phyloP scores from a whole-genome alignment of 305 asterid genomes.

The Fraxinus greggii region DNA sequence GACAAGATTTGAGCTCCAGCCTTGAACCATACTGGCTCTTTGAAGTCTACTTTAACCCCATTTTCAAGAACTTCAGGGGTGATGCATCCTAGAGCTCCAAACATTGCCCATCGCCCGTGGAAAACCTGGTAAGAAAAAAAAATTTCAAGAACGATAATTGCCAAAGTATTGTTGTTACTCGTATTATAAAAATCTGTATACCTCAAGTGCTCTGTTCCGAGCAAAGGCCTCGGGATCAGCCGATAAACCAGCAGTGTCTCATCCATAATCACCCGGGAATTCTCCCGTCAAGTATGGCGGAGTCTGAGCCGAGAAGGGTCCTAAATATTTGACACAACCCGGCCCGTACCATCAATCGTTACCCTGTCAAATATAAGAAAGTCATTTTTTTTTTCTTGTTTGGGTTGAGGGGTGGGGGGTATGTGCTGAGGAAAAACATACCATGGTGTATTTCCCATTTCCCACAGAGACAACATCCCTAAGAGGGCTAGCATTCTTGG shows the following conservation, averaged over 20 bases:
- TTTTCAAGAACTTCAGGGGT: constrained; percentile 62
- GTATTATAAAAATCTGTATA: not conserved
- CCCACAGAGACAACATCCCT: constrained; percentile 63
- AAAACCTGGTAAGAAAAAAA: constrained; percentile 40
- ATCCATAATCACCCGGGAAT: constrained; percentile 52
- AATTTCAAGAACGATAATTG: not conserved
- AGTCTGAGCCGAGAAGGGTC: constrained; percentile 85
- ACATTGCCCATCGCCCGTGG: constrained; percentile 86
- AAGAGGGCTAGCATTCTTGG: constrained; percentile 60
- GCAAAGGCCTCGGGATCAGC: constrained; percentile 90
- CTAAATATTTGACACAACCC: constrained; percentile 76
- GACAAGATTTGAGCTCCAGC: constrained; percentile 76
- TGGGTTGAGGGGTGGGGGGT: not conserved
- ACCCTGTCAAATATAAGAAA: constrained; percentile 30
- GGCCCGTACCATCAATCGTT: constrained; percentile 76
- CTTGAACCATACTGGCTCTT: constrained; percentile 84
- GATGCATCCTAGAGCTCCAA: constrained; percentile 77
- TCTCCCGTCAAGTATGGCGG: constrained; percentile 79
- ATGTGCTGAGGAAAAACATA: not conserved
- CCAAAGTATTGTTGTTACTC: not conserved
- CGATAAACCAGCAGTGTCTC: constrained; percentile 36
- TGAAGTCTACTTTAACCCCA: constrained; percentile 52
- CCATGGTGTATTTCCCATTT: constrained; percentile 62
- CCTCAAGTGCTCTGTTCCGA: constrained; percentile 78
- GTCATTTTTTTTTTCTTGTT: not conserved